Evolutionary conservation across 2,329 filamentous ascomycete species (phyloP), one percentile per base, ranked within the genome.

Genomic region (Trichoderma harzianum): DNA sequence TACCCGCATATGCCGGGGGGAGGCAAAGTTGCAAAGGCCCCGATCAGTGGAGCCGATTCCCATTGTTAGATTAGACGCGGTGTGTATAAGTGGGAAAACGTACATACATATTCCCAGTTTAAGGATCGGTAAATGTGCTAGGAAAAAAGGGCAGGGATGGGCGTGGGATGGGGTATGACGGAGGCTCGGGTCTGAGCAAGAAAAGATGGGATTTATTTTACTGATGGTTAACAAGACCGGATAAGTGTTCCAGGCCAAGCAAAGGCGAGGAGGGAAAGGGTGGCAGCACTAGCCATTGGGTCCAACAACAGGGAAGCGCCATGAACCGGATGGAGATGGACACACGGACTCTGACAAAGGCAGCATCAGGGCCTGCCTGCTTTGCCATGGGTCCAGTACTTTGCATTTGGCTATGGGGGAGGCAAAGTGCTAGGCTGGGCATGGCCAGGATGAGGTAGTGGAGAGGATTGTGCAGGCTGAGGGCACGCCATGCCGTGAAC

Each of bases 211-310:
- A 34, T 62, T 58, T 12, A 32, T 47, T 34, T 36, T 36, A 65
- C 69, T 34, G 72, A 74, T 71, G 65, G 65, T 72, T 74, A 72
- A n/a, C 47, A n/a, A 63, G 55, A 47, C 78, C 74, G 66, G 76
- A 76, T 78, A 74, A 78, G 76, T 76, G 77, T 76, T 18, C 73
- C 74, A 76, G 43, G 39, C 43, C 36, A 26, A 32, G 28, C 14
- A n/a, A 68, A 68, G 39, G 57, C 58, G 24, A 58, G 68, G 43
- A 71, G 36, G 57, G 60, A 62, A 53, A 75, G 73, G 70, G 77
- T 78, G 79, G 78, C 77, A 78, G 78, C 78, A 77, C 78, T 78
- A 79, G 71, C 64, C 76, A 62, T 39, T 76, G 72, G 77, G 73
- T 43, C 76, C 73, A 75, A 69, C 69, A 68, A 51, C 72, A 74